These are phyloP conservation scores for Lupinus albus DNA, from an alignment of 306 rosid genomes.

Conservation along the genomic window DNA sequence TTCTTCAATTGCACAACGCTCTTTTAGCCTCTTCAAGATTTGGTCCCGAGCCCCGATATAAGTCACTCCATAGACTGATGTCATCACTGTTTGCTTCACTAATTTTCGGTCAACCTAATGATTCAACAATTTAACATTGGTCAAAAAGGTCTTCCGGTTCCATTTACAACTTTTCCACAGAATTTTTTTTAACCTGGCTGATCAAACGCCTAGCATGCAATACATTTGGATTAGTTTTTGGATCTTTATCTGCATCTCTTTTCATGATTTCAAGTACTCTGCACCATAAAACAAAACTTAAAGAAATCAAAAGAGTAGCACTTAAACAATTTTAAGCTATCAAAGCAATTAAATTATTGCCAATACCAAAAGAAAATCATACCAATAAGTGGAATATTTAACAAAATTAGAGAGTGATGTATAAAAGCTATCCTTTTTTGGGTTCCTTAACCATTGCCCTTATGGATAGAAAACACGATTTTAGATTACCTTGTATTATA, in stretches of 20 bases:
- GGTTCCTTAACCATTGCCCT: no score
- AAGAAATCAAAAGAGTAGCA: constrained; percentile 23
- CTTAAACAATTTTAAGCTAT: constrained; percentile 8
- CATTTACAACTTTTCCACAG: constrained; percentile 20
- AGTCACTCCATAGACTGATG: constrained; percentile 97
- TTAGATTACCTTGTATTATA: no score
- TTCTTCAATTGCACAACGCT: constrained; percentile 67
- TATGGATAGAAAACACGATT: no score
- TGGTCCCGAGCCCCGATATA: constrained; percentile 91
- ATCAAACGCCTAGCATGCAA: constrained; percentile 71
- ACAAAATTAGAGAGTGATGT: no score
- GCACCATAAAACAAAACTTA: constrained; percentile 44
- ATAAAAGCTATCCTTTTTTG: no score
- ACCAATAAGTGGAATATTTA: not conserved
- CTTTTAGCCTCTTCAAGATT: constrained; percentile 82
- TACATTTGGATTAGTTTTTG: constrained; percentile 64
- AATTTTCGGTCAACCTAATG: constrained; percentile 52
- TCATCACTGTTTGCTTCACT: constrained; percentile 99
- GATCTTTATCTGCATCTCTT: constrained; percentile 74
- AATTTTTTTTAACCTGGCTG: constrained; percentile 85
- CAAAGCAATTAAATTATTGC: constrained; percentile 20
- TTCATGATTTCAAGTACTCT: constrained; percentile 91
- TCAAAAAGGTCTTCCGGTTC: not conserved
- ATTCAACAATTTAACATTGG: constrained; percentile 12
- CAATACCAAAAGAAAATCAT: constrained; percentile 18